Percentiles rank a stretch among this genome's conserved stretches.
phyloP scores from a whole-genome alignment of 495 filamentous ascomycete genomes.

The Podospora comata region DNA sequence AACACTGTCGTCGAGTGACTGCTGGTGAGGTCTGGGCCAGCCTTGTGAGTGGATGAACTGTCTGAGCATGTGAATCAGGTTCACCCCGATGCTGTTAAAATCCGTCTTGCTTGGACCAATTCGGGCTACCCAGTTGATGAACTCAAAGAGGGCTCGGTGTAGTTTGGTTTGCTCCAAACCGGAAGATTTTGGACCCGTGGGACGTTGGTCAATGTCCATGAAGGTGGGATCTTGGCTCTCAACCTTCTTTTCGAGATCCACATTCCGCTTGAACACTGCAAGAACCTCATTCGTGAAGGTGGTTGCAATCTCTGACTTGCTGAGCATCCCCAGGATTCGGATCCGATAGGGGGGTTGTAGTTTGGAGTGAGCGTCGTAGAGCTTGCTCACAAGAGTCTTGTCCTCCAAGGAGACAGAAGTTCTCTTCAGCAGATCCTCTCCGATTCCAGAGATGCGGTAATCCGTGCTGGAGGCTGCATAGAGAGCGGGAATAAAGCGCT shows the following conservation, averaged over 20 bases:
- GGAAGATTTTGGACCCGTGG: constrained; percentile 10
- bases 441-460: constrained; percentile 72
- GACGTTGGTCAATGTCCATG: constrained; percentile 34
- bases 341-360: constrained; percentile 69
- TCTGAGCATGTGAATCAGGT: constrained; percentile 66
- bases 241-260: neutral
- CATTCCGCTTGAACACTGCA: constrained; percentile 15
- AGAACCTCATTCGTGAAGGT: constrained; percentile 62
- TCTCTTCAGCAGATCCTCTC: constrained; percentile 82
- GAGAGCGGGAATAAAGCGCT: constrained; percentile 78
- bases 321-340: constrained; percentile 67
- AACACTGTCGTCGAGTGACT: constrained; percentile 57
- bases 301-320: constrained; percentile 68
- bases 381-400: constrained; percentile 51
- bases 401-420: constrained; percentile 70
- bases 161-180: constrained; percentile 46
- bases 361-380: constrained; percentile 71
- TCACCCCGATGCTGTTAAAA: constrained; percentile 56
- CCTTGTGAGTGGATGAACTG: constrained; percentile 77
- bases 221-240: constrained; percentile 23
- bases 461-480: constrained; percentile 80
- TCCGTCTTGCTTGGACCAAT: constrained; percentile 61
- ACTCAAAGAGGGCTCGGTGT: constrained; percentile 79
- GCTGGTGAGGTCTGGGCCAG: constrained; percentile 65
- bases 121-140: constrained; percentile 81